phyloP scores from a whole-genome alignment of 805 yeast genomes.

The Candida peoriensis region DNA sequence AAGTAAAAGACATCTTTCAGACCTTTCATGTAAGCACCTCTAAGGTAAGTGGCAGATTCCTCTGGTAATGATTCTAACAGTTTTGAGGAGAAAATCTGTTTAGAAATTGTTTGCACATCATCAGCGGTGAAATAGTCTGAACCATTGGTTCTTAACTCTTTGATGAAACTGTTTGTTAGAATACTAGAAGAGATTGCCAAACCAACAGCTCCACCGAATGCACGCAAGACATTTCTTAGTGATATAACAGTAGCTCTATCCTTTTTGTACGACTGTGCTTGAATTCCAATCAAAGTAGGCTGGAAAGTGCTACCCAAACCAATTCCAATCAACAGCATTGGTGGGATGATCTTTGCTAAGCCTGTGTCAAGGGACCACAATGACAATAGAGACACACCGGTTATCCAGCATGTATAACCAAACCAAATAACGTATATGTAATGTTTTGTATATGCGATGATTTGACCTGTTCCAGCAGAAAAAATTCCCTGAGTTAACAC shows the following conservation, averaged over 20 bases:
- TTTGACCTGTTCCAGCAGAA: conserved; percentile 14
- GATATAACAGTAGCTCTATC: conserved; percentile 57
- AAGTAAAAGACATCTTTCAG: conserved; percentile 2
- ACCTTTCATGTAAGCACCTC: conserved; percentile 3
- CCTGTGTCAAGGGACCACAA: neutral
- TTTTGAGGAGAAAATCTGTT: neutral
- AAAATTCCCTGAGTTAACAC: conserved; percentile 10
- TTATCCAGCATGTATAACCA: too few species aligned
- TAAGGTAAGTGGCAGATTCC: neutral
- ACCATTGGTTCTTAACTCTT: neutral
- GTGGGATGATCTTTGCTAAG: neutral
- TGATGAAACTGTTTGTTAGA: neutral
- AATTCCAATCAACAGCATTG: conserved; percentile 29
- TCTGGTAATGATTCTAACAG: neutral
- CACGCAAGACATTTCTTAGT: conserved; percentile 48
- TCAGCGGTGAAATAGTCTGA: neutral
- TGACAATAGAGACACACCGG: neutral
- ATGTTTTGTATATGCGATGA: conserved; percentile 10
- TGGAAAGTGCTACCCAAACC: conserved; percentile 23
- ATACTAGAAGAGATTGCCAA: conserved; percentile 32
- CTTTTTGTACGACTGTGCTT: conserved; percentile 43
- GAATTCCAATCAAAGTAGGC: conserved; percentile 38
- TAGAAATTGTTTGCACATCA: neutral
- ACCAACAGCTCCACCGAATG: conserved; percentile 59
- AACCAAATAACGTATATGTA: conserved; percentile 14